phyloP scores from a whole-genome alignment of 2,329 filamentous ascomycete genomes.

The Xylariaceae sp. region DNA sequence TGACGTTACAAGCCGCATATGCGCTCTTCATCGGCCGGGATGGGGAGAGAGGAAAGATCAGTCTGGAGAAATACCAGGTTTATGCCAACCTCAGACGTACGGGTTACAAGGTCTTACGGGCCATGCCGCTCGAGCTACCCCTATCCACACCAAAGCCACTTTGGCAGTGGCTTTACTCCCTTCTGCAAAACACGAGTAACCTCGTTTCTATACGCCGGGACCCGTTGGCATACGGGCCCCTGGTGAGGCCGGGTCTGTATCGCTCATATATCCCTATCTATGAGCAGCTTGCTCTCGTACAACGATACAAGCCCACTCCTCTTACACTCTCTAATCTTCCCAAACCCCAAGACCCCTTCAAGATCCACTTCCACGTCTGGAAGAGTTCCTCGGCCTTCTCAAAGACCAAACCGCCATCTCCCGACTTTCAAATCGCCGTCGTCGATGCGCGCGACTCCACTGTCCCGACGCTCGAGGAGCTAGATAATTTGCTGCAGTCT shows the following conservation, averaged over 20 bases:
- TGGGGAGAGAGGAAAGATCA: conserved; percentile 53
- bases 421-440: conserved; percentile 82
- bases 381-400: conserved; percentile 65
- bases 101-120: conserved; percentile 76
- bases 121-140: conserved; percentile 38
- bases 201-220: conserved; percentile 21
- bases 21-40: conserved; percentile 72
- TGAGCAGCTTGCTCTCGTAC: conserved; percentile 66
- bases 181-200: conserved; percentile 31
- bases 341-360: conserved; percentile 52
- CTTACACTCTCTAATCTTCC: conserved; percentile 22
- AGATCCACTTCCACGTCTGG: conserved; percentile 76
- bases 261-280: conserved; percentile 69
- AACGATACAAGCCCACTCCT: conserved; percentile 56
- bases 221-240: conserved; percentile 45
- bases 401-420: conserved; percentile 70
- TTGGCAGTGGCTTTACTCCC: conserved; percentile 51
- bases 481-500: conserved; percentile 65
- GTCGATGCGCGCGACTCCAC: conserved; percentile 66
- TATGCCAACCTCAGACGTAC: conserved; percentile 77
- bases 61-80: conserved; percentile 78
- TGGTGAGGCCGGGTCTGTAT: conserved; percentile 59
- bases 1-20: conserved; percentile 89
- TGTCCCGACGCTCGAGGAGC: conserved; percentile 68
- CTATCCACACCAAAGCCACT: conserved; percentile 30